phyloP scores from a whole-genome alignment of 139 green algal species.

The Asterochloris sp. region DNA sequence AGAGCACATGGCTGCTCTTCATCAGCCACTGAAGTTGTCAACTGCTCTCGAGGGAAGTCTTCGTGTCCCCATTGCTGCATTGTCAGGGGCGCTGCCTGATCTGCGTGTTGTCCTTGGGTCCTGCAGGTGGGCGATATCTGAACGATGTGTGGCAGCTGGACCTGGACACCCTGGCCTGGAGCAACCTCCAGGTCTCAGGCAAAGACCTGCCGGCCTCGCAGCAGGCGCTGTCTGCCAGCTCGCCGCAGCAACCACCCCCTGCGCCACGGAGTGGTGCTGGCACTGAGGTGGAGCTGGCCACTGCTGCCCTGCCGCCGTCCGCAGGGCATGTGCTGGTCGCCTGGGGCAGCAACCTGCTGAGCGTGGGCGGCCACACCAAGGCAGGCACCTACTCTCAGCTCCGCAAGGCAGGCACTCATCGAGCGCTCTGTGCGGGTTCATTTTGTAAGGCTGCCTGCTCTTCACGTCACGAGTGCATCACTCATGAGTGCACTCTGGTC shows the following conservation, averaged over 20 bases:
- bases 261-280: neutral
- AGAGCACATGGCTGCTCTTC: too few species aligned
- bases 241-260: neutral
- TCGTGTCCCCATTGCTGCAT: too few species aligned
- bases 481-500: too few species aligned
- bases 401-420: neutral
- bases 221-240: neutral
- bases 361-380: slow-evolving; percentile 83
- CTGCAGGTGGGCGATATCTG: slow-evolving; percentile 79
- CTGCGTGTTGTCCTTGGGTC: neutral
- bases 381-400: slow-evolving; percentile 21
- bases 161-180: slow-evolving; percentile 70
- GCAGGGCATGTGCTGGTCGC: slow-evolving; percentile 54
- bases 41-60: too few species aligned
- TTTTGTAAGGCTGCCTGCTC: too few species aligned
- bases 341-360: slow-evolving; percentile 59
- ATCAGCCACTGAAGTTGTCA: too few species aligned
- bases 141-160: slow-evolving; percentile 83
- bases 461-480: too few species aligned
- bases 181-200: slow-evolving; percentile 8
- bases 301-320: slow-evolving; percentile 36
- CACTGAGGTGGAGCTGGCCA: neutral
- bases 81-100: too few species aligned
- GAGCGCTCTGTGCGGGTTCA: too few species aligned
- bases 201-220: slow-evolving; percentile 1